These are phyloP conservation scores for Paulownia fortunei DNA, from an alignment of 257 asterid genomes.

Conservation along the genomic window DNA sequence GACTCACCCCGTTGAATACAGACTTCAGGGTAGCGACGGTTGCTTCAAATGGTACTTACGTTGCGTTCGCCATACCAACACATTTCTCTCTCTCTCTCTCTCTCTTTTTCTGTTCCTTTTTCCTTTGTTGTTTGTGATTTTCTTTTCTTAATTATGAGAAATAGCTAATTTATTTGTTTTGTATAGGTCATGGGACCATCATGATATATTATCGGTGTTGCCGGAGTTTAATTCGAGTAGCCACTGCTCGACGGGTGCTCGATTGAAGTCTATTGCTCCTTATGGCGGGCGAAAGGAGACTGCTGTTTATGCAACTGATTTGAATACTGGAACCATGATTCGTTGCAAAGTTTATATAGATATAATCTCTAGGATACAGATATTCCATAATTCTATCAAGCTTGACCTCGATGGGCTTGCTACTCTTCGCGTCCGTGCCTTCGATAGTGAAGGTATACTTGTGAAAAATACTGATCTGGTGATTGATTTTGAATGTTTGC, in stretches of 20 bases:
- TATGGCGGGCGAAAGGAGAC: constrained; percentile 92
- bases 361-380: constrained; percentile 75
- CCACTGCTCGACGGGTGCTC: constrained; percentile 85
- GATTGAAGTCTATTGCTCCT: constrained; percentile 83
- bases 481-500: constrained; percentile 11
- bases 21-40: constrained; percentile 96
- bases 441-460: constrained; percentile 74
- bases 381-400: constrained; percentile 85
- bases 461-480: not conserved
- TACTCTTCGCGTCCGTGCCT: constrained; percentile 82
- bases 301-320: constrained; percentile 93
- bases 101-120: not conserved
- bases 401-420: constrained; percentile 97
- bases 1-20: constrained; percentile 89
- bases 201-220: constrained; percentile 68
- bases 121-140: not conserved
- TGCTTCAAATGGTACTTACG: constrained; percentile 79
- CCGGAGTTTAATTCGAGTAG: constrained; percentile 84
- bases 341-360: constrained; percentile 94
- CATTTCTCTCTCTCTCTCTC: not conserved
- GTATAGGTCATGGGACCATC: constrained; percentile 95
- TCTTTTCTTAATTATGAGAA: not conserved
- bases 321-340: constrained; percentile 77
- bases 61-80: not conserved
- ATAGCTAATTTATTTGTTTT: not conserved